Evolutionary conservation across 257 asterid species (phyloP), one percentile per base, ranked within the genome.

Genomic region (Jacaranda copaia): DNA sequence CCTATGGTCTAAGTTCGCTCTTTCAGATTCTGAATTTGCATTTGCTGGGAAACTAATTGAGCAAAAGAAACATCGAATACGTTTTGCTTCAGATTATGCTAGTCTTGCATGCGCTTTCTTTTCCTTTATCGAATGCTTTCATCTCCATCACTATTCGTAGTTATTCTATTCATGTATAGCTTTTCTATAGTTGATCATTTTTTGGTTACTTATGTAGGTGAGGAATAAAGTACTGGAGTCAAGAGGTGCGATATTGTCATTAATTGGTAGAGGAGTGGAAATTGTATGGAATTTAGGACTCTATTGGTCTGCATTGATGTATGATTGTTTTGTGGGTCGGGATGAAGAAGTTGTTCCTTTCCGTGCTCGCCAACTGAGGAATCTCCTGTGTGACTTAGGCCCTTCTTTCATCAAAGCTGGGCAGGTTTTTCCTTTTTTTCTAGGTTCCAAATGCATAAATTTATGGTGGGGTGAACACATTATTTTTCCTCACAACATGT

Each of bases 351-450:
- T 96, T 80, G 99, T 96, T 83, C 97, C 99, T 65, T 93, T 91
- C 77, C 98, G 99, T 35, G 98, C 98, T 75, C 96, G 93, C 77
- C 99, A 96, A 84, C 88, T 96, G 81, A 88, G 99, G 85, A 89
- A 88, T 81, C 89, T 96, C 77, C 88, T 96, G 70, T 96, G 99
- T 81, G 96, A 96, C 82, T 77, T 96, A 87, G 99, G 99, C 61
- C 98, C 99, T 79, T 93, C 99, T 81, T 96, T 96, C 85, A 93
- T 96, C 86, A 96, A 96, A 88, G 98, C 98, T 83, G 99, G 99
- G 68, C 99, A 96, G 99, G 99, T 96, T n/a, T 76, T 70, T 55
- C 68, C 72, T 73, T 62, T 51, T 51, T 51, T 38, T 66, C 48
- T 79, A 62, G 45, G 46, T 67, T 77, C 69, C 43, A 25, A 25